These are phyloP conservation scores for Starmerella vaccinii DNA, from an alignment of 805 yeast genomes.

Conservation along the genomic window DNA sequence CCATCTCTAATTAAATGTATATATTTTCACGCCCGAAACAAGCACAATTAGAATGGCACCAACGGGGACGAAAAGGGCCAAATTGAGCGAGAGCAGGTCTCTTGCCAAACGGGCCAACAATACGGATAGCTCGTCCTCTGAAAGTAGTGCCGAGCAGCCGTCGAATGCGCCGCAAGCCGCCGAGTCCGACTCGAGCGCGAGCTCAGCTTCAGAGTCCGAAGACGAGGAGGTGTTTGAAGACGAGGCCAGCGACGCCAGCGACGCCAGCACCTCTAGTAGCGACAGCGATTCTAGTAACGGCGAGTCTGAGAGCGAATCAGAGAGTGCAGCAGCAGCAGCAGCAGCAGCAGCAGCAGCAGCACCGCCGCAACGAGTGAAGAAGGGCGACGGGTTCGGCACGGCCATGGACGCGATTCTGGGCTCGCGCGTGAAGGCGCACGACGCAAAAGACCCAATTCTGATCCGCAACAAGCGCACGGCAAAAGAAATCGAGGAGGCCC, in stretches of 20 bases:
- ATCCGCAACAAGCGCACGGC: constrained; percentile 67
- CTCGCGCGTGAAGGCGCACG: constrained; percentile 79
- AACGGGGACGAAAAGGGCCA: constrained; percentile 7
- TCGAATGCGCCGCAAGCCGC: neutral
- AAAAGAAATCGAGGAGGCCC: constrained; percentile 67
- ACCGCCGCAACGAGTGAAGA: constrained; percentile 12
- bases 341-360: neutral
- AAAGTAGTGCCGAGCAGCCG: neutral
- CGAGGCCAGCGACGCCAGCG: no score
- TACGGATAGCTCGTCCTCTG: neutral
- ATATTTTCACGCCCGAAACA: neutral
- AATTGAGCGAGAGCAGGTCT: constrained; percentile 3
- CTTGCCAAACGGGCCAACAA: neutral
- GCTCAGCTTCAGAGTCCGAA: no score
- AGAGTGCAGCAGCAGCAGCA: neutral
- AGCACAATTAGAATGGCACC: neutral
- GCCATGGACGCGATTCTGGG: constrained; percentile 79
- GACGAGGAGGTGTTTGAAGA: neutral
- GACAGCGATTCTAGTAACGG: no score
- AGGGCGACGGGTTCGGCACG: constrained; percentile 44
- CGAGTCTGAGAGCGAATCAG: constrained; percentile 3
- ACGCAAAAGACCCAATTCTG: constrained; percentile 79
- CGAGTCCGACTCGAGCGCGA: neutral
- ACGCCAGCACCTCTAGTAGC: no score
- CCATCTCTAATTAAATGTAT: no score